These are phyloP conservation scores for Penicillium dipodomyicola DNA, from an alignment of 495 filamentous ascomycete species.

Conservation along the genomic window DNA sequence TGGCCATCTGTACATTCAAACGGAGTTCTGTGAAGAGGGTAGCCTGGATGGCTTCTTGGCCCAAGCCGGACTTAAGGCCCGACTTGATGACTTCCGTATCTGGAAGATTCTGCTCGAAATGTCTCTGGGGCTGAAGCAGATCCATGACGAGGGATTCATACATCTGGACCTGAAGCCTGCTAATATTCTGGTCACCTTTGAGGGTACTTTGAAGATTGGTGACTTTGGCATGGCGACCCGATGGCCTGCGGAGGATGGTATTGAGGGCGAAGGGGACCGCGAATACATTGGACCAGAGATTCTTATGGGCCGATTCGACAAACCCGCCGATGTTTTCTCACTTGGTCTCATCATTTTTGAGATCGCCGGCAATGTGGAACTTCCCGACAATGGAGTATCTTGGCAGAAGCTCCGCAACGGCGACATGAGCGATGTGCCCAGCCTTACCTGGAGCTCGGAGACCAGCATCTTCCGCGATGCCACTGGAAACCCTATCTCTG, in stretches of 20 bases:
- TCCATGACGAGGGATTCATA: slow-evolving; percentile 84
- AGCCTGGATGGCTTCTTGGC: slow-evolving; percentile 80
- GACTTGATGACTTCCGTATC: slow-evolving; percentile 93
- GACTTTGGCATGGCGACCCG: slow-evolving; percentile 91
- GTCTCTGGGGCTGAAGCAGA: slow-evolving; percentile 74
- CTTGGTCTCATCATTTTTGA: slow-evolving; percentile 92
- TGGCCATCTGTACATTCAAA: slow-evolving; percentile 88
- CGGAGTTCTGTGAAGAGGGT: slow-evolving; percentile 91
- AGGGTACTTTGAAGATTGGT: slow-evolving; percentile 89
- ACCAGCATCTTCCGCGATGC: slow-evolving; percentile 69
- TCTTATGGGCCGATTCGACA: slow-evolving; percentile 76
- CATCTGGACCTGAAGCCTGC: slow-evolving; percentile 96
- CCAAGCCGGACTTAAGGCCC: slow-evolving; percentile 72
- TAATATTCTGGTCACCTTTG: slow-evolving; percentile 86
- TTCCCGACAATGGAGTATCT: slow-evolving; percentile 85
- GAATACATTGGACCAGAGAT: slow-evolving; percentile 95
- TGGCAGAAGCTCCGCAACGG: slow-evolving; percentile 87
- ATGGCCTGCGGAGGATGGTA: slow-evolving; percentile 69
- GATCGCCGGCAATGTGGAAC: slow-evolving; percentile 83
- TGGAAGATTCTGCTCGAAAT: slow-evolving; percentile 95
- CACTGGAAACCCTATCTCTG: slow-evolving; percentile 62
- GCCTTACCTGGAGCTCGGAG: slow-evolving; percentile 73
- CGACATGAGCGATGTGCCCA: slow-evolving; percentile 81
- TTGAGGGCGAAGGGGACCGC: slow-evolving; percentile 91
- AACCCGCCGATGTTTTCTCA: slow-evolving; percentile 89